Evolutionary conservation across 2,329 filamentous ascomycete genomes (phyloP).

Genomic region (Shiraia sp.): DNA sequence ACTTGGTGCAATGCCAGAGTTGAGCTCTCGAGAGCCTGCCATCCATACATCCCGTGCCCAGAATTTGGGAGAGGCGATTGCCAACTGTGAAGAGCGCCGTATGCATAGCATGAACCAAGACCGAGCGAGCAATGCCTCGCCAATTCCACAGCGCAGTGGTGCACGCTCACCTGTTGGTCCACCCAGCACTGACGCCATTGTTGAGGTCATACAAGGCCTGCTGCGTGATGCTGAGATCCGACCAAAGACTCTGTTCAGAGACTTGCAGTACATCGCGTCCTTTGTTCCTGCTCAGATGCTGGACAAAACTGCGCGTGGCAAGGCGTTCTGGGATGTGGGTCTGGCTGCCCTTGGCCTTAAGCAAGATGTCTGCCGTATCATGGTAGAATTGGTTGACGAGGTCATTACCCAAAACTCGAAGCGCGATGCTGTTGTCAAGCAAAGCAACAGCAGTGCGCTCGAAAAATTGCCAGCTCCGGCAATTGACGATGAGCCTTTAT

Average conservation of each 20-base stretch:
- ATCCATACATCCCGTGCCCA: conserved; percentile 48
- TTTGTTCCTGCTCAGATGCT: conserved; percentile 62
- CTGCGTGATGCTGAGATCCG: conserved; percentile 51
- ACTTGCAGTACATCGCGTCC: conserved; percentile 61
- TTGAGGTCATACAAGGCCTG: conserved; percentile 48
- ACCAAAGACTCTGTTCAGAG: conserved; percentile 53
- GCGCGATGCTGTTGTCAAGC: conserved; percentile 48
- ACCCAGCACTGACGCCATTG: conserved; percentile 49
- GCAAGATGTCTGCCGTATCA: conserved; percentile 81
- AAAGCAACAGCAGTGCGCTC: conserved; percentile 22
- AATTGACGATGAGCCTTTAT: conserved; percentile 46
- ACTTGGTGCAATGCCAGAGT: conserved; percentile 49
- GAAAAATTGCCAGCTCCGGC: conserved; percentile 17
- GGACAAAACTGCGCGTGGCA: conserved; percentile 63
- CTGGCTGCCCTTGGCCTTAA: conserved; percentile 88
- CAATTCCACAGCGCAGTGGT: conserved; percentile 40
- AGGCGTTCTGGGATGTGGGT: conserved; percentile 88
- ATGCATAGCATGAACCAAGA: conserved; percentile 58
- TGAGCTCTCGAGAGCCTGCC: conserved; percentile 49
- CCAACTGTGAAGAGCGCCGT: conserved; percentile 70
- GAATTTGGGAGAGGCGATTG: conserved; percentile 68
- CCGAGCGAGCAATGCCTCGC: conserved; percentile 41
- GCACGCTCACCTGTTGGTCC: conserved; percentile 43
- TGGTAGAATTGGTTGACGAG: conserved; percentile 74
- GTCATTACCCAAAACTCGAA: conserved; percentile 71